These are phyloP conservation scores for Tripterygium wilfordii DNA, from an alignment of 177 flowering plant species.

Conservation along the genomic window DNA sequence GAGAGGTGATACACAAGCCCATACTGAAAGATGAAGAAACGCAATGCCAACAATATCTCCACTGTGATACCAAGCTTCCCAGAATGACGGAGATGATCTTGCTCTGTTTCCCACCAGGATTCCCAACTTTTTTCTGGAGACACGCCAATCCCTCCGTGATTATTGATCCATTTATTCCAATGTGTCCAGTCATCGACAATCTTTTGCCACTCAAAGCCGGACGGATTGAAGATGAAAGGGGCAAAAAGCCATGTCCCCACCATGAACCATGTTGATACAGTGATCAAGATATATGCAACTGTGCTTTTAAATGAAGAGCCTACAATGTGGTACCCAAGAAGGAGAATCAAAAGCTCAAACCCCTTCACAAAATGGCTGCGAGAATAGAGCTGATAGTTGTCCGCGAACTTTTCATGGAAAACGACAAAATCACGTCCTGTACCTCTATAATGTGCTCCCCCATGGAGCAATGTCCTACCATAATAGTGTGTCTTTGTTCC, in stretches of 20 bases:
- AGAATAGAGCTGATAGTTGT: conserved; percentile 49
- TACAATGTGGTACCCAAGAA: conserved; percentile 37
- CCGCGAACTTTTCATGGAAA: conserved; percentile 56
- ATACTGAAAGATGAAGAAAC: conserved; percentile 51
- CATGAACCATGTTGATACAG: conserved; percentile 48
- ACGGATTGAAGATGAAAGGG: conserved; percentile 56
- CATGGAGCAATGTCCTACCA: conserved; percentile 55
- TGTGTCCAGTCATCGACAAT: conserved; percentile 57
- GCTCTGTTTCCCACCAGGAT: conserved; percentile 61
- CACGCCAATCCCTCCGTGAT: conserved; percentile 52
- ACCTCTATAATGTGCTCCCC: conserved; percentile 48
- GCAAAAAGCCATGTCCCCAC: conserved; percentile 59
- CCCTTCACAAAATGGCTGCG: conserved; percentile 59
- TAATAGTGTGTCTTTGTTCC: conserved; percentile 55
- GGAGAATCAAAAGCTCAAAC: conserved; percentile 46
- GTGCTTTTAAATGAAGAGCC: conserved; percentile 27
- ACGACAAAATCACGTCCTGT: conserved; percentile 63
- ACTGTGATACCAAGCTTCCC: conserved; percentile 33
- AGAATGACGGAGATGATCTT: conserved; percentile 40
- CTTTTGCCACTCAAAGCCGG: too few relatives aligned
- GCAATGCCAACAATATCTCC: conserved; percentile 39
- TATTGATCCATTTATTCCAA: conserved; percentile 52
- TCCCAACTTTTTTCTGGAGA: conserved; percentile 56
- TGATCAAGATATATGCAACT: conserved; percentile 33
- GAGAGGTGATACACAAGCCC: conserved; percentile 47